Evolutionary conservation across 208 protist genomes (phyloP).

Genomic region (Angomonas ambiguus): DNA sequence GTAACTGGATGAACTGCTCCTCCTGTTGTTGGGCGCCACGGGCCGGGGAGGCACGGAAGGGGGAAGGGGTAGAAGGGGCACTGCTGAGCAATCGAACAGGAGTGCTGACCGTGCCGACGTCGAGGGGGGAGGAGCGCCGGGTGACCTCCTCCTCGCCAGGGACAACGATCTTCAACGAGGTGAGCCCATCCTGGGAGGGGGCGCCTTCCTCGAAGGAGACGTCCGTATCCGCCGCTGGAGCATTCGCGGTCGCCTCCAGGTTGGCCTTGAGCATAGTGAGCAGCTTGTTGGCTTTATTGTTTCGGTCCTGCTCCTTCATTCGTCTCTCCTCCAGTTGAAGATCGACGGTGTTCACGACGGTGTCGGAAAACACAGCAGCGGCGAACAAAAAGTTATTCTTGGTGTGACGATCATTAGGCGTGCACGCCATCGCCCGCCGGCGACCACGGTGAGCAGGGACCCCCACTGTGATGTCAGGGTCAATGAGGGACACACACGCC

Average conservation of each 20-base stretch:
- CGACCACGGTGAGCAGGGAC: conserved; percentile 59
- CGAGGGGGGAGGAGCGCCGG: neutral
- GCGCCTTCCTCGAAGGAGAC: too few species aligned
- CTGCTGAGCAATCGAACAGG: neutral
- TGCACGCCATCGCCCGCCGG: conserved; percentile 61
- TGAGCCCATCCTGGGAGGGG: too few species aligned
- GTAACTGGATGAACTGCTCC: conserved; percentile 37
- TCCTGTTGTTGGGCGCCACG: conserved; percentile 13
- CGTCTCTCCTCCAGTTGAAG: conserved; percentile 21
- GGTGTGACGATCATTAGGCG: conserved; percentile 66
- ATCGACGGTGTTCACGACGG: conserved; percentile 23
- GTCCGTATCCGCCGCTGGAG: neutral
- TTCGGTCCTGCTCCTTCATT: conserved; percentile 18
- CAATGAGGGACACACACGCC: conserved; percentile 66
- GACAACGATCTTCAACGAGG: neutral
- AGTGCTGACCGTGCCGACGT: neutral
- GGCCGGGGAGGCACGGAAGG: conserved; percentile 1
- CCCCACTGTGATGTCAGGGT: conserved; percentile 77
- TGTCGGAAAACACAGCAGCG: conserved; percentile 43
- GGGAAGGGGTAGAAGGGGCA: neutral
- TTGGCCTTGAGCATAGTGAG: conserved; percentile 44
- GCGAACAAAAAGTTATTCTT: conserved; percentile 82
- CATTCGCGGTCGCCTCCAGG: conserved; percentile 20
- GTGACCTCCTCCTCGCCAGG: neutral
- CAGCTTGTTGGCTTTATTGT: conserved; percentile 51